Conservation (phyloP, 2,329 filamentous ascomycete species). For the Claviceps fusiformis region DNA sequence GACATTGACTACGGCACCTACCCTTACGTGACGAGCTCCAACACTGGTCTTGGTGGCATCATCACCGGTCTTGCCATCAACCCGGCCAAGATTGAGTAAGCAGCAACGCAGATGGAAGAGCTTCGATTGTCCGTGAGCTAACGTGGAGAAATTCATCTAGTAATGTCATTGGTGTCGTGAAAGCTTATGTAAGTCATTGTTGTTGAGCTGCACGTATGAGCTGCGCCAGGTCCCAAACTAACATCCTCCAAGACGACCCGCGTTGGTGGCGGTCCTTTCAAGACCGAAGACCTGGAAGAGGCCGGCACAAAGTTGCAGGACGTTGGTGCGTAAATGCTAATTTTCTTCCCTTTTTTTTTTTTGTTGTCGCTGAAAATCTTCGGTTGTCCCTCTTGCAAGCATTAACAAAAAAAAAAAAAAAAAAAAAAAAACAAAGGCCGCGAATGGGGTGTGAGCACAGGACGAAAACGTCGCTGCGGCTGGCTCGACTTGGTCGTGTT, state of each 20-base stretch:
- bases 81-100: slow-evolving; percentile 39
- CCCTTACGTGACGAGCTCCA: slow-evolving; percentile 14
- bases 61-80: slow-evolving; percentile 19
- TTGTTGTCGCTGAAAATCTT: background rate
- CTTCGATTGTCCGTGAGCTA: background rate
- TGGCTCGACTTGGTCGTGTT: slow-evolving; percentile 48
- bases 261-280: slow-evolving; percentile 8
- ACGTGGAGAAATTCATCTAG: background rate
- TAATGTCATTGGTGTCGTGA: background rate
- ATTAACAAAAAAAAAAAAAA: background rate
- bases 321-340: slow-evolving; percentile 1
- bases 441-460: slow-evolving; percentile 9
- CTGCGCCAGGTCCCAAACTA: background rate
- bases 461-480: slow-evolving; percentile 8
- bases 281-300: slow-evolving; percentile 8
- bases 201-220: background rate
- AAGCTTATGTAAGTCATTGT: background rate
- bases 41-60: slow-evolving; percentile 14
- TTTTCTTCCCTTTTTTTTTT: background rate
- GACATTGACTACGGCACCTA: slow-evolving; percentile 42
- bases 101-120: background rate
- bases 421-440: background rate
- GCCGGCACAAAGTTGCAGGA: slow-evolving; percentile 6
- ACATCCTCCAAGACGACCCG: slow-evolving; percentile 6
- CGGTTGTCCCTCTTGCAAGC: no score